phyloP scores from a whole-genome alignment of 1,284 basidiomycete species.

The Trichosporon ovoides region DNA sequence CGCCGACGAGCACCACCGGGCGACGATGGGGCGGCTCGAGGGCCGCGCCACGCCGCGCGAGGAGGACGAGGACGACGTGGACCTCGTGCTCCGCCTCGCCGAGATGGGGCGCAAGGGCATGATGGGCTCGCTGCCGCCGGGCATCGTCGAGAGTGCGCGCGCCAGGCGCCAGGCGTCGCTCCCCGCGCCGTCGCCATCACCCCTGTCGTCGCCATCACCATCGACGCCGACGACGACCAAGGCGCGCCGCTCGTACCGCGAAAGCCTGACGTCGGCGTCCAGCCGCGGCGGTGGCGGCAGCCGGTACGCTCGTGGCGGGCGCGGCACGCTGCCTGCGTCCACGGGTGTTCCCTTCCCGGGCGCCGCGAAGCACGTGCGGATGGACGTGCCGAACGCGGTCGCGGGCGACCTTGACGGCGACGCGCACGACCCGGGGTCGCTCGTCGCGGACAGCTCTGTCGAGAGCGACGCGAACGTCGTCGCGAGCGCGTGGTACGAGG shows the following conservation, averaged over 20 bases:
- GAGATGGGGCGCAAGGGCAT: constrained; percentile 5
- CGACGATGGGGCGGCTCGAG: constrained; percentile 1
- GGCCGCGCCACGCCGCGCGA: background rate
- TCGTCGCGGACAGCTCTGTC: background rate
- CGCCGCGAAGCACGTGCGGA: background rate
- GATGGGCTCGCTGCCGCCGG: background rate
- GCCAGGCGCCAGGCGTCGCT: background rate
- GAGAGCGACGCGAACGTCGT: constrained; percentile 4
- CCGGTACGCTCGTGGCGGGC: background rate
- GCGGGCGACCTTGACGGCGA: background rate
- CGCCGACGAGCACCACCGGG: background rate
- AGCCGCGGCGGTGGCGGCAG: background rate
- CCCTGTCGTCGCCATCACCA: background rate
- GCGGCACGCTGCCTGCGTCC: background rate
- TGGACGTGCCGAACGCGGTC: background rate
- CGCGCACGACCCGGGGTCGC: background rate
- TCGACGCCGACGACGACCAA: background rate
- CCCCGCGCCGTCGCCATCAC: background rate
- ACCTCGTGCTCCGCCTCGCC: constrained; percentile 3
- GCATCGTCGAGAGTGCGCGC: background rate
- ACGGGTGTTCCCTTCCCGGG: background rate
- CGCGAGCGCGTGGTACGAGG: background rate
- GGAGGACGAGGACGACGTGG: background rate
- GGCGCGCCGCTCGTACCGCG: constrained; percentile 1
- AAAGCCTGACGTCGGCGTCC: background rate